Evolutionary conservation across 2,329 filamentous ascomycete species (phyloP), one percentile per base, ranked within the genome.

Genomic region (Sporothrix brunneoviolacea): DNA sequence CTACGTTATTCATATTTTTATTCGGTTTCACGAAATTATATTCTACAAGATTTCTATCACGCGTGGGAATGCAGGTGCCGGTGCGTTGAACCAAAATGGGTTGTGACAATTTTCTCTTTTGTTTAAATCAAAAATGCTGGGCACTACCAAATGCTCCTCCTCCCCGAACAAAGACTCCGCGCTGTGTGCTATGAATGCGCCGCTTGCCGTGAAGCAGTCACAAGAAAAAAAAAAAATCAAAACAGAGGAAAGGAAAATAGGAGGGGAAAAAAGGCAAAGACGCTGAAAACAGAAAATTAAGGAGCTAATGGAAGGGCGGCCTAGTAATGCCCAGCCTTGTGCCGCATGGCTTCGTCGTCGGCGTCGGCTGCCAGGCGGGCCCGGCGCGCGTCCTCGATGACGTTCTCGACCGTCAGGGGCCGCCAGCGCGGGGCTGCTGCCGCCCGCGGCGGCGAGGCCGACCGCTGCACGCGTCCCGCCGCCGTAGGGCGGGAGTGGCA

Each of bases 341-440:
- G 65, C 58, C 69, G 66, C 64, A 72, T 64, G 32, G 71, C 67
- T 52, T 75, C 73, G 44, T 77, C 73, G 36, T 36, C 39, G 38
- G 67, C 65, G 10, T 76, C 73, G 27, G 65, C 68, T 2, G 60
- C 63, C 16, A 64, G 39, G 44, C 68, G 64, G 8, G 67, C 67
- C 47, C 63, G 61, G 35, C 70, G 61, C 8, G 70, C 73, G 48
- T 71, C 69, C 46, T 69, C 68, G 40, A 68, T 57, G 50, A 78
- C 70, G 55, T 78, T 71, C 32, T 77, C 72, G 58, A 77, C 71
- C 8, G 66, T 67, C 62, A 69, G 54, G 68, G 45, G 39, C 8
- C 24, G 30, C 1, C n/a, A n/a, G n/a, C 28, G 4, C n/a, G 21
- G 16, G 2, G 28, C 18, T n/a, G 27, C 36, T 5, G 35, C 24